phyloP scores from a whole-genome alignment of 257 asterid species.

The Gentiana straminea region DNA sequence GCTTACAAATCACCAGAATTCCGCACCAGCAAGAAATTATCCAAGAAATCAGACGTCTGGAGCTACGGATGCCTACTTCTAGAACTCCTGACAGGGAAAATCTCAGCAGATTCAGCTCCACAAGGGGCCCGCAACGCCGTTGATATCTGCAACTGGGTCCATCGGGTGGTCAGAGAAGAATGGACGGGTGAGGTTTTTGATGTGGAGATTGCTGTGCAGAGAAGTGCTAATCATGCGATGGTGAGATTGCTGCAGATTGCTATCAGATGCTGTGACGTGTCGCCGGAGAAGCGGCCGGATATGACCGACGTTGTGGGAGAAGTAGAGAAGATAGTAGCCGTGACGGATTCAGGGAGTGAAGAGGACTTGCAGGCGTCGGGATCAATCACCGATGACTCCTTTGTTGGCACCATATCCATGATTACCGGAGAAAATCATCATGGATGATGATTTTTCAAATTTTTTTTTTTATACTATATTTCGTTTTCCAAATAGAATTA shows the following conservation, averaged over 20 bases:
- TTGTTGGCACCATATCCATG: conserved; percentile 25
- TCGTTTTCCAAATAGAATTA: not conserved
- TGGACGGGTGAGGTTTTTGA: conserved; percentile 95
- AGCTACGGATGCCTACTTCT: conserved; percentile 66
- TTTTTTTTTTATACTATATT: not conserved
- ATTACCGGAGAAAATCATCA: conserved; percentile 11
- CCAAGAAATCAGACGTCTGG: conserved; percentile 66
- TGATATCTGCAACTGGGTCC: conserved; percentile 67
- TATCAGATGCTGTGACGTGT: conserved; percentile 46
- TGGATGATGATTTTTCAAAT: not conserved
- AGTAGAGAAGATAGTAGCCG: conserved; percentile 37
- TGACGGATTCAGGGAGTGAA: conserved; percentile 44
- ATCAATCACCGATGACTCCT: conserved; percentile 54
- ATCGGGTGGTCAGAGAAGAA: conserved; percentile 79
- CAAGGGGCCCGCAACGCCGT: conserved; percentile 37
- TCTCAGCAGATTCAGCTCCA: conserved; percentile 45
- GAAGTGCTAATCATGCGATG: conserved; percentile 60
- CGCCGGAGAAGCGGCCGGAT: conserved; percentile 65
- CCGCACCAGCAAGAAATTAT: conserved; percentile 27
- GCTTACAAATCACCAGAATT: conserved; percentile 63
- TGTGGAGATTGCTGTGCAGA: conserved; percentile 54
- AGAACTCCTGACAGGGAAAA: conserved; percentile 61
- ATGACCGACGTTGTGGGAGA: conserved; percentile 39
- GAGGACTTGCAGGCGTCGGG: conserved; percentile 35
- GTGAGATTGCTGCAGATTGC: conserved; percentile 53